Evolutionary conservation across 306 rosid species (phyloP), one percentile per base, ranked within the genome.

Genomic region (Quercus bicolor): DNA sequence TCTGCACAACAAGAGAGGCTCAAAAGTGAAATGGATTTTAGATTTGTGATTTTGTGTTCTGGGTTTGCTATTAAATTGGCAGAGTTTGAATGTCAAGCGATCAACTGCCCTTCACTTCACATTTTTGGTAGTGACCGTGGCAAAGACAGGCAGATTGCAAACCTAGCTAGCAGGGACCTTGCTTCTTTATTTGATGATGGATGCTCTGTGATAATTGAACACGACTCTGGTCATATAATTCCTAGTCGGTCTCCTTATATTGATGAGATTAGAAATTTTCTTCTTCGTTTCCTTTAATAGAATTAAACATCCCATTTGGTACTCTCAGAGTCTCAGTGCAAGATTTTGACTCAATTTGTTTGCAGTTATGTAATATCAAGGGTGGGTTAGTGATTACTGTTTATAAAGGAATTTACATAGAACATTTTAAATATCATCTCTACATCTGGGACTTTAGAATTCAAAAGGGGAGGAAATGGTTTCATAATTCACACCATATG

Each of bases 241-340:
- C 98, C 97, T 59, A 83, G 97, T 3, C 87, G 91, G 16, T 64
- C 94, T 53, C 98, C 98, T 2, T 95, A 86, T 78, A 91, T 92
- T 3, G 94, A 91, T 72, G 84, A 84, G 79, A 86, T 95, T 37
- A 91, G 80, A 87, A 84, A 81, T 56, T 95, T 95, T 83, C 97
- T 90, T 9, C 79, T 76, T 14, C 88, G 87, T 43, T 95, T 90
- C 85, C 77, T 84, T 70, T 80, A 68, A 80, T 55, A 64, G 57
- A 55, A 59, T 75, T 79, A 62, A 5, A 62, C 21, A 9, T 23
- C 14, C 14, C 33, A 59, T 4, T 59, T 59, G 15, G 16, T 4
- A 34, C 20, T 66, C 24, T 7, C 13, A 18, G 48, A 31, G 70
- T 66, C 24, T 7, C 13, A 18, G 48, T 64, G 70, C 20, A 18